Conservation (phyloP, 2,329 filamentous ascomycete species). For the Lasiodiplodia sp. region DNA sequence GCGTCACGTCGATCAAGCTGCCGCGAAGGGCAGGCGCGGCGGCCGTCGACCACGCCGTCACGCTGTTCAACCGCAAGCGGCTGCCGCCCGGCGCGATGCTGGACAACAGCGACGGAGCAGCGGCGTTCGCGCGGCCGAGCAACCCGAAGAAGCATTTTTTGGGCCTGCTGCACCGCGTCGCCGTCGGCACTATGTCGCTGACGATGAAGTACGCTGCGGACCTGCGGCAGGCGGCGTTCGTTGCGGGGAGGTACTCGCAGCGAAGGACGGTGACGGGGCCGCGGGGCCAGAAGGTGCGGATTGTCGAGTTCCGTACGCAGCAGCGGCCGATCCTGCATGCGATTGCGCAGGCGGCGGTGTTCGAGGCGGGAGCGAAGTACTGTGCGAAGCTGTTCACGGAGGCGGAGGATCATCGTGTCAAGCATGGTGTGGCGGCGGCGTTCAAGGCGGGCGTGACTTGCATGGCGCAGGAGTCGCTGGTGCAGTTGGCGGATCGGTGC, state of each 20-base stretch:
- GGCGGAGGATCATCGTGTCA: neutral
- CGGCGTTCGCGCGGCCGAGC: neutral
- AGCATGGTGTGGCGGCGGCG: neutral
- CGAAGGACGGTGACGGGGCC: neutral
- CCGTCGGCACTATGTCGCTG: neutral
- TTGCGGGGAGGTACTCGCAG: neutral
- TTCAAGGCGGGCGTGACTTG: neutral
- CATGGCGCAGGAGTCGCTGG: neutral
- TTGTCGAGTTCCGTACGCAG: neutral
- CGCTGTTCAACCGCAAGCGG: neutral
- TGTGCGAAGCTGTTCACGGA: neutral
- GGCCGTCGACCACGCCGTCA: neutral
- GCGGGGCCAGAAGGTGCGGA: neutral
- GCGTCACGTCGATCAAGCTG: neutral
- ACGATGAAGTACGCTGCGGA: neutral
- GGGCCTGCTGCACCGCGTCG: neutral
- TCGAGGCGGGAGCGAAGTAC: neutral
- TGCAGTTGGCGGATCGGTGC: neutral
- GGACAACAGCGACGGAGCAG: neutral
- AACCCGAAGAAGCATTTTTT: neutral
- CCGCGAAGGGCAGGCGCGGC: neutral
- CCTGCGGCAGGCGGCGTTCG: neutral
- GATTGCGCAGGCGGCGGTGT: neutral
- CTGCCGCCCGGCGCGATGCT: neutral
- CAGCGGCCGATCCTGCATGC: neutral